Evolutionary conservation across 495 filamentous ascomycete genomes (phyloP).

Genomic region (Aspergillus olivimuriae): DNA sequence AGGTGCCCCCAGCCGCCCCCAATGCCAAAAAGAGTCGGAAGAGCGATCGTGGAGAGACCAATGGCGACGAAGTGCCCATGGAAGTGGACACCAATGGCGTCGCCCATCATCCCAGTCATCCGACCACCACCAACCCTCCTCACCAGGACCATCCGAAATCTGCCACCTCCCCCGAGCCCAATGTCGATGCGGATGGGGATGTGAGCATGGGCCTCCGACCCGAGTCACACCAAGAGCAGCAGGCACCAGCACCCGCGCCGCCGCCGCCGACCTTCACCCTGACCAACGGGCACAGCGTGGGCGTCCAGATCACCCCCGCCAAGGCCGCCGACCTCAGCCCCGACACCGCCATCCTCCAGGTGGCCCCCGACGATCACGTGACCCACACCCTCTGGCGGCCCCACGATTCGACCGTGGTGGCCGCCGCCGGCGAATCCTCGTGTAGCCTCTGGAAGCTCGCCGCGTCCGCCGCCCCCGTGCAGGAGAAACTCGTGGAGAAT

Average conservation of each 20-base stretch:
- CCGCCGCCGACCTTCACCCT: conserved; percentile 52
- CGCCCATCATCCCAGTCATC: too few relatives aligned
- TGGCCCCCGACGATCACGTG: conserved; percentile 57
- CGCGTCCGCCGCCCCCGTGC: conserved; percentile 24
- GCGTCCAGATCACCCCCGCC: conserved; percentile 55
- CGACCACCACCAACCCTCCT: background rate
- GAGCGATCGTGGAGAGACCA: conserved; percentile 56
- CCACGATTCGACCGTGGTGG: conserved; percentile 64
- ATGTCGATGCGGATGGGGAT: conserved; percentile 38
- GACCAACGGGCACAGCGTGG: conserved; percentile 61
- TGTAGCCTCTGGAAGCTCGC: conserved; percentile 73
- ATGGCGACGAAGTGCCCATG: conserved; percentile 52
- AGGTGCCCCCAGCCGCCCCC: conserved; percentile 13
- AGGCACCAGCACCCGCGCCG: conserved; percentile 38
- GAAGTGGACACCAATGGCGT: conserved; percentile 41
- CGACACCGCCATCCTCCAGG: conserved; percentile 57
- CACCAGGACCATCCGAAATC: background rate
- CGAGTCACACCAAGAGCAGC: conserved; percentile 19
- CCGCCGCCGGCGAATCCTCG: conserved; percentile 70
- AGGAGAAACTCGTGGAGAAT: conserved; percentile 33
- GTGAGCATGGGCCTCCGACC: conserved; percentile 32
- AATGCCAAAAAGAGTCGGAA: conserved; percentile 28
- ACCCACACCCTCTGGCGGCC: conserved; percentile 74
- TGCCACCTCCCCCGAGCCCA: background rate
- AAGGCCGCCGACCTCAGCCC: conserved; percentile 58